Conservation (phyloP, 192 early-diverging fungal species). For the Kickxella alabastrina region DNA sequence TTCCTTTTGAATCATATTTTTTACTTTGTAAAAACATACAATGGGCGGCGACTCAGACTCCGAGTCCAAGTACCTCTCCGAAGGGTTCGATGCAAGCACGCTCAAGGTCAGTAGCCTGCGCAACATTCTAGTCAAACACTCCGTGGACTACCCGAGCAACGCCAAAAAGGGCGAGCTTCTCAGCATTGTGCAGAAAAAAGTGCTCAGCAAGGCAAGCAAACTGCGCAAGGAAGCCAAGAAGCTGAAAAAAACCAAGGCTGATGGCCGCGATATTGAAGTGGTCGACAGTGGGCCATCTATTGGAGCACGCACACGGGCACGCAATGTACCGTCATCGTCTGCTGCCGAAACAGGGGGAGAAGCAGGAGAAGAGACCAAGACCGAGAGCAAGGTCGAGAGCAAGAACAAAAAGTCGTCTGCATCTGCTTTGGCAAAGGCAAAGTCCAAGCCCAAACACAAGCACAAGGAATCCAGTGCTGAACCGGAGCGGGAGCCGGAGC, state of each 20-base stretch:
- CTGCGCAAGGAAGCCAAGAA: conserved; percentile 41
- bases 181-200: conserved; percentile 11
- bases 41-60: too few relatives aligned
- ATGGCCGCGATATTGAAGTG: conserved; percentile 36
- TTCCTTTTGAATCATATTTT: too few relatives aligned
- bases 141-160: conserved; percentile 32
- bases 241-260: conserved; percentile 16
- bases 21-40: too few relatives aligned
- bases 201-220: conserved; percentile 21
- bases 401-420: conserved; percentile 7
- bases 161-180: conserved; percentile 47
- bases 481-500: too few relatives aligned
- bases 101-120: conserved; percentile 38
- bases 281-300: conserved; percentile 3
- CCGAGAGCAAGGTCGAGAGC: background rate
- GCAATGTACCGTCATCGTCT: too few relatives aligned
- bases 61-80: conserved; percentile 44
- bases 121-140: conserved; percentile 36
- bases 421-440: background rate
- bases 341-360: background rate
- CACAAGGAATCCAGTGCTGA: too few relatives aligned
- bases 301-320: too few relatives aligned
- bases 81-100: conserved; percentile 42
- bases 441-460: too few relatives aligned
- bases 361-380: background rate